Evolutionary conservation across 2,329 filamentous ascomycete genomes (phyloP).

Genomic region (Amauroascus verrucosus): DNA sequence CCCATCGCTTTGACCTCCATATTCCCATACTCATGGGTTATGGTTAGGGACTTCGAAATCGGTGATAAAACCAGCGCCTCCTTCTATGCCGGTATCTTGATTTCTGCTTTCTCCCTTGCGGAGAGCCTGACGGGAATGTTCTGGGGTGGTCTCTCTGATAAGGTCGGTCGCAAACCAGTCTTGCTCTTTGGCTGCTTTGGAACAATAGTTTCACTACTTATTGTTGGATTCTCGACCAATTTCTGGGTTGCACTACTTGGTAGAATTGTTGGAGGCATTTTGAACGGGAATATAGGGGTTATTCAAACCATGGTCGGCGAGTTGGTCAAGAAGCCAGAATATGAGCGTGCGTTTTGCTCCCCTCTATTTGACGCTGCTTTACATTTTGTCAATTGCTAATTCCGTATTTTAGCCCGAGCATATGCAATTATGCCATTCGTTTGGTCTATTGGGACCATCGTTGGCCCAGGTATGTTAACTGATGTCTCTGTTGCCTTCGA

Average conservation of each 20-base stretch:
- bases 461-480: slow-evolving; percentile 54
- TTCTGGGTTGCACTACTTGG: slow-evolving; percentile 69
- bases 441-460: slow-evolving; percentile 78
- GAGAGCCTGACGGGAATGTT: slow-evolving; percentile 64
- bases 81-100: slow-evolving; percentile 78
- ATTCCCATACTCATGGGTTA: slow-evolving; percentile 81
- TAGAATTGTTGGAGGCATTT: slow-evolving; percentile 66
- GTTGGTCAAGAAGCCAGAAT: slow-evolving; percentile 73
- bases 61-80: slow-evolving; percentile 65
- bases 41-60: slow-evolving; percentile 65
- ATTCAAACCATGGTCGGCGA: slow-evolving; percentile 91
- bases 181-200: slow-evolving; percentile 65
- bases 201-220: slow-evolving; percentile 69
- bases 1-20: slow-evolving; percentile 89
- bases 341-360: slow-evolving; percentile 51
- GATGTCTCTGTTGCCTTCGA: not conserved
- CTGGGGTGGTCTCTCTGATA: slow-evolving; percentile 70
- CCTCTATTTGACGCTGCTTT: not conserved
- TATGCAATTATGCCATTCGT: slow-evolving; percentile 90
- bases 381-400: not conserved
- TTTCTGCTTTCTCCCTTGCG: slow-evolving; percentile 72
- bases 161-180: slow-evolving; percentile 68
- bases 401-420: slow-evolving; percentile 46
- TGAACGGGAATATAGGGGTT: slow-evolving; percentile 88
- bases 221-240: slow-evolving; percentile 75